Evolutionary conservation across 176 grass and related monocot species (phyloP).

Genomic region (Triticum urartu): DNA sequence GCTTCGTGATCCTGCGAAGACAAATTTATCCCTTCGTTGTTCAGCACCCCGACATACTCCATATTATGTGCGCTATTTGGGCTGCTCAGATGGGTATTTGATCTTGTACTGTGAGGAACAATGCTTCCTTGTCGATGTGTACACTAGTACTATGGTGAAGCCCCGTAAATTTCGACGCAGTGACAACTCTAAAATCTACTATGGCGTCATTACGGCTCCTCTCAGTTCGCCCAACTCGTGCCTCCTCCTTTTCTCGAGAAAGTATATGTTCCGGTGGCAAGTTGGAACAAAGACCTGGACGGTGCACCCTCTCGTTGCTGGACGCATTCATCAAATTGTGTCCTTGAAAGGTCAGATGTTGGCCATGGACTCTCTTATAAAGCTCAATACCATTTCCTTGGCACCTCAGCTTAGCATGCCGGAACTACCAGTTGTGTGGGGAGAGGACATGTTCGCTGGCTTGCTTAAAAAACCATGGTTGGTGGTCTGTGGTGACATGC

Average conservation of each 20-base stretch:
- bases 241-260: constrained; percentile 32
- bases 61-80: neutral
- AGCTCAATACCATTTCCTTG: constrained; percentile 13
- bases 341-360: no score
- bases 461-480: neutral
- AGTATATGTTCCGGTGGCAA: constrained; percentile 44
- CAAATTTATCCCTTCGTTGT: neutral
- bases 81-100: no score
- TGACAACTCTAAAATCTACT: neutral
- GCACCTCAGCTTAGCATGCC: constrained; percentile 17
- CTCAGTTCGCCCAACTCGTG: constrained; percentile 32
- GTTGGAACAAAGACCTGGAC: constrained; percentile 33
- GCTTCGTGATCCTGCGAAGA: constrained; percentile 9
- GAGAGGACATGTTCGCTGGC: neutral
- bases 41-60: neutral
- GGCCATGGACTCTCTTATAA: no score
- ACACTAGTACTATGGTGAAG: constrained; percentile 35
- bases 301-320: neutral
- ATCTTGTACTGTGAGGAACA: neutral
- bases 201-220: constrained; percentile 41
- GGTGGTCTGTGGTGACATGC: neutral
- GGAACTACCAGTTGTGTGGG: constrained; percentile 1
- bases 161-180: neutral
- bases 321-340: no score
- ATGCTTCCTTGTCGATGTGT: constrained; percentile 42